phyloP scores from a whole-genome alignment of 2,329 filamentous ascomycete genomes.

The Penicillium oxalicum region DNA sequence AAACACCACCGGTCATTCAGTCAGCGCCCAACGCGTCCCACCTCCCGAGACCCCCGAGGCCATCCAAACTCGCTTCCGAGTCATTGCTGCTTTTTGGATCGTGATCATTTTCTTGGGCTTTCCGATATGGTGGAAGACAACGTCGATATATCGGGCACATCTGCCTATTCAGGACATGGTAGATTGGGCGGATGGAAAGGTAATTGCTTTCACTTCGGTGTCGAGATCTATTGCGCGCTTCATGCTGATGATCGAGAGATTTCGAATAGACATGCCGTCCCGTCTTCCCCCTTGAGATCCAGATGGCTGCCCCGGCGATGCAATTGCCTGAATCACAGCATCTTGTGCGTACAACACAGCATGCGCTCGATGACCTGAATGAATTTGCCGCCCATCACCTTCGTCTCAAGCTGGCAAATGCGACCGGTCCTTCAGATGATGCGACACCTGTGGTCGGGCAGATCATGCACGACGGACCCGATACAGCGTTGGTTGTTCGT shows the following conservation, averaged over 20 bases:
- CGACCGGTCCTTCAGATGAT: slow-evolving; percentile 12
- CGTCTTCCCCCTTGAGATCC: slow-evolving; percentile 79
- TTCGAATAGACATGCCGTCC: slow-evolving; percentile 68
- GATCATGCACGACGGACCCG: slow-evolving; percentile 22
- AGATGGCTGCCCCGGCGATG: slow-evolving; percentile 63
- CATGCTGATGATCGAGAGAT: slow-evolving; percentile 6
- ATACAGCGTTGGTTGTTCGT: slow-evolving; percentile 63
- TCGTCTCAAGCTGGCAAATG: slow-evolving; percentile 58
- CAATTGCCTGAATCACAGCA: slow-evolving; percentile 62
- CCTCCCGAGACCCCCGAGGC: slow-evolving; percentile 71
- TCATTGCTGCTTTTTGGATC: slow-evolving; percentile 86
- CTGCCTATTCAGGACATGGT: slow-evolving; percentile 82
- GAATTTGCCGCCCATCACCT: slow-evolving; percentile 81
- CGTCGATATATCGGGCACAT: slow-evolving; percentile 79
- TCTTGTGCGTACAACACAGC: slow-evolving; percentile 74
- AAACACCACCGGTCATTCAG: slow-evolving; percentile 9
- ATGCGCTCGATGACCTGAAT: slow-evolving; percentile 78
- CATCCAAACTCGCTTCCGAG: slow-evolving; percentile 61
- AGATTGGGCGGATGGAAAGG: slow-evolving; percentile 85
- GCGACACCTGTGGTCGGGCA: slow-evolving; percentile 4
- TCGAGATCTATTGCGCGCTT: not conserved
- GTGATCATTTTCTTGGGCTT: slow-evolving; percentile 77
- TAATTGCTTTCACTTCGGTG: slow-evolving; percentile 32
- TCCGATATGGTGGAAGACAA: slow-evolving; percentile 95
- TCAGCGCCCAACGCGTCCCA: slow-evolving; percentile 44